Base-by-base conservation (phyloP, 805 yeast genomes). In the Saccharomycopsis fermentans region DNA sequence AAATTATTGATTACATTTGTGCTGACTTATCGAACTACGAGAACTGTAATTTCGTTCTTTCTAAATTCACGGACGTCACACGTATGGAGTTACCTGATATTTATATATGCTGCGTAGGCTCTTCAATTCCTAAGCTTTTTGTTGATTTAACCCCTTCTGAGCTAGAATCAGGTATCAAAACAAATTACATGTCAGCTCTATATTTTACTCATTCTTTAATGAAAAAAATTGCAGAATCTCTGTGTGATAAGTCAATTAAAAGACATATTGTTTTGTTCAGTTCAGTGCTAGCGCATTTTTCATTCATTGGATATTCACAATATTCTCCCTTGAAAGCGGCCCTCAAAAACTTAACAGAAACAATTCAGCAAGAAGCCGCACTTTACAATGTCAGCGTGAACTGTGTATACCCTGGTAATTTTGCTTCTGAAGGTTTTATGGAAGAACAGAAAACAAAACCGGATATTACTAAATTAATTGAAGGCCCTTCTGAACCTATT, bases 271-370 rank as follows among this genome's bases (percentile, higher is more conserved):
- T 82, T 26, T 79, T 76, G 61, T 84, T 79, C 65, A 87, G 96
- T 0, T 88, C 96, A 1, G 87, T 83, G 3, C 81, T 86, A 9
- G 90, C 95, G 2, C 82, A 86, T 63, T 92, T 81, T 73, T 90
- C 97, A 4, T 86, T 92, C 67, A 87, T 90, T 51, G 99, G 99
- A 0, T 94, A 94, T 69, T 79, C 83, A 0, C 92, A 89, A 65
- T 94, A 94, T 68, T 91, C 94, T 0, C 99, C 99, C 0, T 70
- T 83, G 63, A 94, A 94, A 69, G 85, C 89, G 0, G 96, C 97
- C 0, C 69, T 92, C 16, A 78, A 87, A 65, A 74, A 96, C 0
- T 73, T 94, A 14, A 84, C 90, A 0, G 87, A 86, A 54, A 75
- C 86, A 5, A 71, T 94, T 57, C 81, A 97, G 62, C 97, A 91